phyloP scores from a whole-genome alignment of 371 early-diverging fungal species.

The Coemansia sp. region DNA sequence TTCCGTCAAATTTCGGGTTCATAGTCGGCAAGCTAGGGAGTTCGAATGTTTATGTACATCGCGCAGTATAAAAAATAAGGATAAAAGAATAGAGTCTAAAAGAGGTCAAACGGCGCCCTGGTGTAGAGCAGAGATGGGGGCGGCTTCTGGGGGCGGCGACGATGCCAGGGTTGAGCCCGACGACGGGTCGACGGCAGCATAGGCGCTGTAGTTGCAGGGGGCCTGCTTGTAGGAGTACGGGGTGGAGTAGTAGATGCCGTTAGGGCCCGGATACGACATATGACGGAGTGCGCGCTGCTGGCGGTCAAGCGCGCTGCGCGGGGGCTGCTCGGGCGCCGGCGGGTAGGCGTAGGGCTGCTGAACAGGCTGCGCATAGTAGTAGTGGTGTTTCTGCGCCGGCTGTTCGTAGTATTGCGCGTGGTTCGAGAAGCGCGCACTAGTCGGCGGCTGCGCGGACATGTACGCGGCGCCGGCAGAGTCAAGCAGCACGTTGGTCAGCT shows the following conservation, averaged over 20 bases:
- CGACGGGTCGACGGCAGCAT: conserved; percentile 13
- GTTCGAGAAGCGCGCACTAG: conserved; percentile 2
- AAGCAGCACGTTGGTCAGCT: conserved; percentile 22
- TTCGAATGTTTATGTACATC: not conserved
- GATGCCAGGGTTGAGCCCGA: conserved; percentile 43
- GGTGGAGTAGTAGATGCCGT: conserved; percentile 32
- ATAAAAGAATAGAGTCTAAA: no score
- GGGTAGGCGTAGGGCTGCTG: not conserved
- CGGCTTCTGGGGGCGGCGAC: conserved; percentile 35
- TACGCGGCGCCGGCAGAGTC: conserved; percentile 1
- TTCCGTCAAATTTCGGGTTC: no score
- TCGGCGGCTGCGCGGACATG: conserved; percentile 8
- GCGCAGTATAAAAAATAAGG: not conserved
- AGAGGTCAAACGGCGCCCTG: conserved; percentile 15
- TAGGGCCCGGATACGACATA: conserved; percentile 48
- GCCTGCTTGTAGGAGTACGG: conserved; percentile 14
- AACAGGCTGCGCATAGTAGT: conserved; percentile 8
- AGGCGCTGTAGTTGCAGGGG: not conserved
- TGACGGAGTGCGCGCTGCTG: conserved; percentile 18
- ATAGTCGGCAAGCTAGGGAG: no score
- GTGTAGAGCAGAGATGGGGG: conserved; percentile 19
- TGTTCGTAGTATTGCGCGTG: not conserved
- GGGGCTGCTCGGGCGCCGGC: not conserved
- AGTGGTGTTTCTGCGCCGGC: not conserved
- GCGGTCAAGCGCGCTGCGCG: not conserved